Evolutionary conservation across 2,329 filamentous ascomycete genomes (phyloP).

Genomic region (Nannizziopsis barbatae): DNA sequence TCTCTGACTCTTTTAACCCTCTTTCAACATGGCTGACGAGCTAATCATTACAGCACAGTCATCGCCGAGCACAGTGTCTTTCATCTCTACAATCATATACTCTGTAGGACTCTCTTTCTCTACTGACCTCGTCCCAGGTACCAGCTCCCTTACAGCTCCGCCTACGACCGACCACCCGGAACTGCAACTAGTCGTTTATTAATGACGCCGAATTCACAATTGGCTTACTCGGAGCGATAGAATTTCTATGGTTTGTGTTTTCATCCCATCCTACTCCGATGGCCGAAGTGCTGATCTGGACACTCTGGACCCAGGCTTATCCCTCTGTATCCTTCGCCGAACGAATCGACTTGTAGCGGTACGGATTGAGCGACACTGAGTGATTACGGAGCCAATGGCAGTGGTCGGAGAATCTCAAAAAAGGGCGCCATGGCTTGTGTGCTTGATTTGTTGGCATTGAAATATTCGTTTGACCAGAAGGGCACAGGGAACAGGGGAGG

Average conservation of each 20-base stretch:
- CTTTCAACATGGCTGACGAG: too few relatives aligned
- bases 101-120: too few relatives aligned
- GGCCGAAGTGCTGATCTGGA: background rate
- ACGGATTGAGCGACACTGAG: background rate
- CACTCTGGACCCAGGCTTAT: background rate
- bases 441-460: slow-evolving; percentile 5
- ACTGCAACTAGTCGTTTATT: background rate
- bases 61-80: too few relatives aligned
- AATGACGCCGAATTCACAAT: background rate
- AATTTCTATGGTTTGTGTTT: background rate
- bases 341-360: background rate
- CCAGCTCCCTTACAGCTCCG: background rate
- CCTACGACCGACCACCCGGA: background rate
- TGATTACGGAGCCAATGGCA: background rate
- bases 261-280: slow-evolving; percentile 3
- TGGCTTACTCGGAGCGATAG: background rate
- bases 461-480: background rate
- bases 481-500: background rate
- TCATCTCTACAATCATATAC: too few relatives aligned
- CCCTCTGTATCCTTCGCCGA: background rate
- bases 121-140: too few relatives aligned
- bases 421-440: background rate
- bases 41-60: too few relatives aligned
- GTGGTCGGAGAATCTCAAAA: background rate
- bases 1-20: too few relatives aligned